A percentile compares a stretch with the other conserved stretches of the same genome.
Evolutionary conservation across 2,329 filamentous ascomycete genomes (phyloP).

Genomic region (Penicillium aurantiogriseum): DNA sequence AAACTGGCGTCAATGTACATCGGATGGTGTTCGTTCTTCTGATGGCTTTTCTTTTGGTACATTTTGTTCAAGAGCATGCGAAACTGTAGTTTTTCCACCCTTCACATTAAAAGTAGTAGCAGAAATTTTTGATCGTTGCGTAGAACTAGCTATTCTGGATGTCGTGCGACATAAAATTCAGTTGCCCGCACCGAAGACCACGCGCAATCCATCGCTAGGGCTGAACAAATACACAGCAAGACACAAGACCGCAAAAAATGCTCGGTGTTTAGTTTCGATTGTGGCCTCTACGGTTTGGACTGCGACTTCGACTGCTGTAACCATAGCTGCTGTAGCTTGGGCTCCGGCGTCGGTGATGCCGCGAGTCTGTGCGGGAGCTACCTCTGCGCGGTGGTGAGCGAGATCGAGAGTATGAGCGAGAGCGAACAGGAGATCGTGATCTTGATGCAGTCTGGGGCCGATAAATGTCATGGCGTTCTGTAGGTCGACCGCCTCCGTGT

Average conservation of each 20-base stretch:
- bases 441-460: slow-evolving; percentile 60
- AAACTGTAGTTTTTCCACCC: background rate
- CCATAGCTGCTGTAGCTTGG: slow-evolving; percentile 64
- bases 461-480: slow-evolving; percentile 56
- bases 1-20: slow-evolving; percentile 95
- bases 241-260: background rate
- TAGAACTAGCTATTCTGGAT: background rate
- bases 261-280: slow-evolving; percentile 21
- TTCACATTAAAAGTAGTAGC: background rate
- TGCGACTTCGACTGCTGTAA: slow-evolving; percentile 56
- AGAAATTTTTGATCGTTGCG: background rate
- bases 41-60: slow-evolving; percentile 7
- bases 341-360: slow-evolving; percentile 52
- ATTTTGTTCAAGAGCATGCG: no score
- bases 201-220: background rate
- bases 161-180: background rate
- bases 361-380: slow-evolving; percentile 34
- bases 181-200: background rate
- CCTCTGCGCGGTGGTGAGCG: slow-evolving; percentile 42
- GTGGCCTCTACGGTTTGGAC: slow-evolving; percentile 45
- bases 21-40: slow-evolving; percentile 78
- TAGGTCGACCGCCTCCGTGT: slow-evolving; percentile 38
- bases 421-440: slow-evolving; percentile 41
- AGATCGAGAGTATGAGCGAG: slow-evolving; percentile 43
- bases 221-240: background rate